Evolutionary conservation across 176 grass and related monocot genomes (phyloP), one percentile per base, ranked within the genome.

Genomic region (Carex myosuroides): DNA sequence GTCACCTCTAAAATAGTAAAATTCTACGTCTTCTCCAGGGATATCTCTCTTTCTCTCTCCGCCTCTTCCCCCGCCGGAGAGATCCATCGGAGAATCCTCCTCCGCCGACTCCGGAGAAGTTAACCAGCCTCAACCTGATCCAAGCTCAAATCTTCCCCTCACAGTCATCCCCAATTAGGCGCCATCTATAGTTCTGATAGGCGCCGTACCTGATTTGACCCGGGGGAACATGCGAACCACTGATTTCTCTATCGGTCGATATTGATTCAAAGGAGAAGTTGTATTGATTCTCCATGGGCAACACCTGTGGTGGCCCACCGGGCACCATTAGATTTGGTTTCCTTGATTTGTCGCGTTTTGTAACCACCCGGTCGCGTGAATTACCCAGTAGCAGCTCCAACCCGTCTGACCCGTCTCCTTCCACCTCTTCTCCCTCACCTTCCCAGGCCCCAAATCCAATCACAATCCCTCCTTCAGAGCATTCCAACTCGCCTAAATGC

Each of bases 271-370:
- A 55, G 13, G 33, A 24, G 35, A 22, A 81, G 57, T n/a, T 44
- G 21, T 44, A 83, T 83, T 69, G 80, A 82, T 85, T 62, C 13
- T 63, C 20, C 7, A 87, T 87, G 85, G 85, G 85, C 17, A 87
- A 87, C 79, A 75, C 56, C 5, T 87, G 85, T 53, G 50, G 61
- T 3, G 85, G 85, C 35, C 85, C 85, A 29, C 20, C 65, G 66
- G 52, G 22, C 56, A 12, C 48, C 55, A 32, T 57, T n/a, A 55
- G 37, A 39, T 6, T 39, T 39, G 37, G 7, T 82, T 20, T 56
- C 79, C 76, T 87, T 16, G 76, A 87, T 3, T 75, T 2, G 67
- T 87, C 59, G 79, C 66, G 30, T 6, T 63, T 87, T 82, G 13
- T 63, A 53, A 46, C 77, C 3, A 46, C 77, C 3, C 67, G 53